Conservation (phyloP, 2,329 filamentous ascomycete genomes). For the Colletotrichum phormii region DNA sequence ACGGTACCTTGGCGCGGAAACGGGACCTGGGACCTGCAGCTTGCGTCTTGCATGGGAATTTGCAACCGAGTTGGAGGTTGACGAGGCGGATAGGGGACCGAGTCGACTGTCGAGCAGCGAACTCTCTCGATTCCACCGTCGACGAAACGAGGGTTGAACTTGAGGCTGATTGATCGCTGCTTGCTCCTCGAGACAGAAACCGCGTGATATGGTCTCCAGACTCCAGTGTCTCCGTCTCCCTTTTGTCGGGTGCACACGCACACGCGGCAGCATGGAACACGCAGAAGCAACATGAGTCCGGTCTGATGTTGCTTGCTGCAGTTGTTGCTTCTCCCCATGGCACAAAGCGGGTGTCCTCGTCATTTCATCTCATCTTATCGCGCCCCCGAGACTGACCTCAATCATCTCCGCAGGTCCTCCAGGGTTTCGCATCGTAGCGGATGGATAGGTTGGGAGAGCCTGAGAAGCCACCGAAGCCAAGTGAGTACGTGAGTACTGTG, state of each 20-base stretch:
- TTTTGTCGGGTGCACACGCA: neutral
- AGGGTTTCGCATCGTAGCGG: neutral
- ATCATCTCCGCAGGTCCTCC: constrained; percentile 2
- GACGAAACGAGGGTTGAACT: neutral
- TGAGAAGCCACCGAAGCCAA: too few relatives aligned
- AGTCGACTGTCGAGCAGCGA: neutral
- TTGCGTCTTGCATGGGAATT: constrained; percentile 19
- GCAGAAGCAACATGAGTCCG: neutral
- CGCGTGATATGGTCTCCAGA: neutral
- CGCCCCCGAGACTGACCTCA: neutral
- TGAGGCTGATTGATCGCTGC: neutral
- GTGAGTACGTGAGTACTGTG: too few relatives aligned
- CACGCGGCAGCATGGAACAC: constrained; percentile 19
- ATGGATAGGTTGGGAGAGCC: neutral
- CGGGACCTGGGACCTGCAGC: constrained; percentile 37
- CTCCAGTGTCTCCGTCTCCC: neutral
- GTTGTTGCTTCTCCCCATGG: neutral
- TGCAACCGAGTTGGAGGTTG: constrained; percentile 31
- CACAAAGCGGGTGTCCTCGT: neutral
- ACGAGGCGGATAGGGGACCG: constrained; percentile 1
- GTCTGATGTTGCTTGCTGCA: constrained; percentile 10
- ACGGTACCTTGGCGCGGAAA: constrained; percentile 13
- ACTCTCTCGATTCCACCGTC: neutral
- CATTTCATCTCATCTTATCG: constrained; percentile 23
- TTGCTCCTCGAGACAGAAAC: neutral